Percentiles rank a stretch among this genome's conserved stretches.
These are phyloP conservation scores for Aciculosporium take DNA, from an alignment of 2,329 filamentous ascomycete species.

Conservation along the genomic window DNA sequence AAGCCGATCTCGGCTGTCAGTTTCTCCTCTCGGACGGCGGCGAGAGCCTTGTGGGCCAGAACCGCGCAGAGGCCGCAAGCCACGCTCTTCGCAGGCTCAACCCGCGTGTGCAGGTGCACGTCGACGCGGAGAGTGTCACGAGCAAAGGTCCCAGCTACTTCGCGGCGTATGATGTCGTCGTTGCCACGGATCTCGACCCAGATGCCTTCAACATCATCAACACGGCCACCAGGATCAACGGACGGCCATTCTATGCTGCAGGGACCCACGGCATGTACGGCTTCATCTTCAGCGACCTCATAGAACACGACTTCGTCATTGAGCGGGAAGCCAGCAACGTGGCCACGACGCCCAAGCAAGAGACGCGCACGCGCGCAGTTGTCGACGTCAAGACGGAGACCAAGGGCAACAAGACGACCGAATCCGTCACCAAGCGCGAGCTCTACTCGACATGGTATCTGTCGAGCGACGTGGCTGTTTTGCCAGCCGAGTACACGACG, in stretches of 20 bases:
- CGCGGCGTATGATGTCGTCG: conserved; percentile 65
- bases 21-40: conserved; percentile 57
- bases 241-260: conserved; percentile 77
- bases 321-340: conserved; percentile 73
- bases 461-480: conserved; percentile 60
- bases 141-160: conserved; percentile 63
- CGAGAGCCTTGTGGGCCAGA: conserved; percentile 59
- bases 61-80: conserved; percentile 69
- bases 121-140: conserved; percentile 54
- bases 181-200: conserved; percentile 78
- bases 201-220: conserved; percentile 66
- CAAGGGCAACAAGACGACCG: conserved; percentile 53
- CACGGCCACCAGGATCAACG: conserved; percentile 65
- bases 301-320: conserved; percentile 79
- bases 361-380: conserved; percentile 67
- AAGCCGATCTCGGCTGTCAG: conserved; percentile 67
- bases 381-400: conserved; percentile 56
- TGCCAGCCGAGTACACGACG: conserved; percentile 53
- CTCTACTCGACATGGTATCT: conserved; percentile 77
- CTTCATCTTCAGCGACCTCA: conserved; percentile 87
- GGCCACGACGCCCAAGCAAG: conserved; percentile 47
- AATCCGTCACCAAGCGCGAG: conserved; percentile 85
- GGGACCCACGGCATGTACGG: conserved; percentile 82
- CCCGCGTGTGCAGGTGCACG: conserved; percentile 64
- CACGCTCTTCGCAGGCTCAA: conserved; percentile 75